These are phyloP conservation scores for Cicer chorassanicum DNA, from an alignment of 306 rosid species.

Conservation along the genomic window DNA sequence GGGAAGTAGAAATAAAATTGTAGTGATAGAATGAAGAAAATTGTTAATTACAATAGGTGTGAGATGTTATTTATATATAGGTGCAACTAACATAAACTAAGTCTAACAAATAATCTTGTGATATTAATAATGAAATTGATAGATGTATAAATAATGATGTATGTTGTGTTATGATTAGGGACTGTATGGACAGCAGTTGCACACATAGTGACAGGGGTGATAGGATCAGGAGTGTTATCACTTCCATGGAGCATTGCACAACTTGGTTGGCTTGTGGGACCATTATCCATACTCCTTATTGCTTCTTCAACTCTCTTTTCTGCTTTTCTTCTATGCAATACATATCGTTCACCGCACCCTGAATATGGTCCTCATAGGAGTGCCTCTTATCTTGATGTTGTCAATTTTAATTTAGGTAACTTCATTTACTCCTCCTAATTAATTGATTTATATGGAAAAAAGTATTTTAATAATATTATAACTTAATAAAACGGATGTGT, in stretches of 20 bases:
- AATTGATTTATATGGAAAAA: background rate
- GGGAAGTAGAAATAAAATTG: too few relatives aligned
- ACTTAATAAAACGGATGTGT: background rate
- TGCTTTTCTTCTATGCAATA: conserved; percentile 53
- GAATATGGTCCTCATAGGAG: conserved; percentile 51
- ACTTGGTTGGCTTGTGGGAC: conserved; percentile 67
- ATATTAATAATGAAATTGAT: background rate
- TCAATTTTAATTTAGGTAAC: conserved; percentile 48
- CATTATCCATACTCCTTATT: conserved; percentile 48
- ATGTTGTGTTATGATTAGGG: conserved; percentile 38
- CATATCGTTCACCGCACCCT: conserved; percentile 57
- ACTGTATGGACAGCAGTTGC: conserved; percentile 65
- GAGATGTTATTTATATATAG: too few relatives aligned
- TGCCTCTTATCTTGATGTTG: conserved; percentile 55
- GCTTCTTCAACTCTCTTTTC: conserved; percentile 55
- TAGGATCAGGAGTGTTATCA: conserved; percentile 63
- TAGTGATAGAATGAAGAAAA: too few relatives aligned
- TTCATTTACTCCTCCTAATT: background rate
- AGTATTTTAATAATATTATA: background rate
- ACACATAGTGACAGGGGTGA: conserved; percentile 64
- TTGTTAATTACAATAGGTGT: too few relatives aligned
- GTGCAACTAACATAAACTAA: too few relatives aligned
- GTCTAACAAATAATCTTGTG: too few relatives aligned
- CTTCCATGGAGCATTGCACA: conserved; percentile 65
- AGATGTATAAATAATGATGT: background rate